Conservation (phyloP, 1,284 basidiomycete genomes). For the Nidula niveotomentosa region DNA sequence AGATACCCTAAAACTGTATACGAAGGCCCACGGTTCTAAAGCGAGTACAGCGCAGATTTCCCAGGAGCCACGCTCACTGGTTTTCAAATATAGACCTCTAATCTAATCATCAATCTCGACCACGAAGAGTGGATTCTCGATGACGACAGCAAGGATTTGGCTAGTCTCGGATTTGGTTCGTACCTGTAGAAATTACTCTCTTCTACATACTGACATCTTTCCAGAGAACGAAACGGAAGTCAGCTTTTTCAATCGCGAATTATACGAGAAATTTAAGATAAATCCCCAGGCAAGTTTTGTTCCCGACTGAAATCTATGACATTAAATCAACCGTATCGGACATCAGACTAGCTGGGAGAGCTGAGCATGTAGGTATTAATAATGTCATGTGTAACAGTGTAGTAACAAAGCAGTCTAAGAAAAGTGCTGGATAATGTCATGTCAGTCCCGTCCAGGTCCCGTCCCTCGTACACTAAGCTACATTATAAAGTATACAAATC, state of each 20-base stretch:
- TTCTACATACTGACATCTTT: too few relatives aligned
- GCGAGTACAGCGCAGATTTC: slow-evolving; percentile 44
- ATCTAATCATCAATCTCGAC: slow-evolving; percentile 94
- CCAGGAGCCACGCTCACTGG: too few relatives aligned
- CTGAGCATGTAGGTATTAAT: slow-evolving; percentile 30
- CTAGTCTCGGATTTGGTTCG: slow-evolving; percentile 78
- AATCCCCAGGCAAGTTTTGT: slow-evolving; percentile 72
- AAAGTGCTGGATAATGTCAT: too few relatives aligned
- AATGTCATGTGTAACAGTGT: slow-evolving; percentile 28
- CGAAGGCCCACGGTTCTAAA: slow-evolving; percentile 93
- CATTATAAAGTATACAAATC: slow-evolving; percentile 16
- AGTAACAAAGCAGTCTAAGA: too few relatives aligned
- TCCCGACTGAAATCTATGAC: too few relatives aligned
- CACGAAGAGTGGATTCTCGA: slow-evolving; percentile 90
- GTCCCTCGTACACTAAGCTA: slow-evolving; percentile 10
- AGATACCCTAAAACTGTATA: slow-evolving; percentile 96
- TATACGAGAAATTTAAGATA: slow-evolving; percentile 79
- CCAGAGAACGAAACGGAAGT: slow-evolving; percentile 94
- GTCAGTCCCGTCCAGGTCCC: too few relatives aligned
- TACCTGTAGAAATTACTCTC: too few relatives aligned
- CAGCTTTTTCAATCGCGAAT: slow-evolving; percentile 81
- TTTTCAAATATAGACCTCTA: slow-evolving; percentile 93
- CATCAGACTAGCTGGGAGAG: slow-evolving; percentile 53
- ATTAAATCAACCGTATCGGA: too few relatives aligned
- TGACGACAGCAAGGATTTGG: slow-evolving; percentile 65